phyloP scores from a whole-genome alignment of 805 yeast genomes.

The Barnettozyma sp. region DNA sequence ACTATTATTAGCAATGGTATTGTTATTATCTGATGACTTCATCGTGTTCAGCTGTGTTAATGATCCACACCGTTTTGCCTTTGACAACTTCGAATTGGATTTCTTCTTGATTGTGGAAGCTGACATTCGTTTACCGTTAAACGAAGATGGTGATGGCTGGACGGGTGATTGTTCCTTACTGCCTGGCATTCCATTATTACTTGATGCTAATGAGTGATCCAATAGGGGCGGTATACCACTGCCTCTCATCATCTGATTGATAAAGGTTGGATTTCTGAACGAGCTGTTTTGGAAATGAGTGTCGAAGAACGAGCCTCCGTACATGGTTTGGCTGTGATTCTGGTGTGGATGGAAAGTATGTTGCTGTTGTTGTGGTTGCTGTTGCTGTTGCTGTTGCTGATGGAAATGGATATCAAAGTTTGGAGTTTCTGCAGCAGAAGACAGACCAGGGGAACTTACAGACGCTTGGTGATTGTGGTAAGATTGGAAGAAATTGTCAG shows the following conservation, averaged over 20 bases:
- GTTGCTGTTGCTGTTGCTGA: no score
- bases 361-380: no score
- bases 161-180: no score
- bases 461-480: constrained; percentile 11
- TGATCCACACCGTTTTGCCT: constrained; percentile 19
- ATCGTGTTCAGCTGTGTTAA: constrained; percentile 14
- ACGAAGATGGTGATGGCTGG: no score
- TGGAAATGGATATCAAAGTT: no score
- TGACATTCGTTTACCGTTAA: constrained; percentile 18
- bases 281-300: constrained; percentile 15
- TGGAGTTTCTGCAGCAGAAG: constrained; percentile 23
- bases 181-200: no score
- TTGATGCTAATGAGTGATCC: no score
- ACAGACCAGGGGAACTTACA: constrained; percentile 19
- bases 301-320: constrained; percentile 24
- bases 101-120: constrained; percentile 23
- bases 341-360: no score
- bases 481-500: constrained; percentile 17
- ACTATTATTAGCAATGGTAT: no score
- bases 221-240: no score
- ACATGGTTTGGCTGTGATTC: no score
- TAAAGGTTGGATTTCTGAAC: constrained; percentile 15
- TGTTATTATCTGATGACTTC: constrained; percentile 17
- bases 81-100: constrained; percentile 17
- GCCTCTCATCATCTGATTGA: constrained; percentile 23